Conservation (phyloP, 352 stramenopile species). For the Phytophthora vignae region DNA sequence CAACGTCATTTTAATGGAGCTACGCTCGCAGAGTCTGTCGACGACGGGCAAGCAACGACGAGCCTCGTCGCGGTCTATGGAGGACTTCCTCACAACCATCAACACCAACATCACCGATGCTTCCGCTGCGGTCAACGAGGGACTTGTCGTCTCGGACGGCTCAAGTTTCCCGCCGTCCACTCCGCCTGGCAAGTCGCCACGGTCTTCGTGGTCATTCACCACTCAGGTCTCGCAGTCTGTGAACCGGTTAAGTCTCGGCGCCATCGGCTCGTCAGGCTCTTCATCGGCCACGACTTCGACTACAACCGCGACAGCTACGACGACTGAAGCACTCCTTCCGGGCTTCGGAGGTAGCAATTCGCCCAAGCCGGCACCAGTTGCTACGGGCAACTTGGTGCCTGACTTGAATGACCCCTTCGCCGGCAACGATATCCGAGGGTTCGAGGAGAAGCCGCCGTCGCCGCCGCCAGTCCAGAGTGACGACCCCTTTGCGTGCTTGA, state of each 20-base stretch:
- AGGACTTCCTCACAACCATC: conserved; percentile 71
- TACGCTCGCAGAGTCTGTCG: conserved; percentile 66
- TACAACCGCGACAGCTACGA: conserved; percentile 15
- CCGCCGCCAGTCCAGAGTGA: conserved; percentile 49
- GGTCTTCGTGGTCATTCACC: conserved; percentile 48
- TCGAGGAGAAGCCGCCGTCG: conserved; percentile 49
- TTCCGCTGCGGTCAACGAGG: conserved; percentile 36
- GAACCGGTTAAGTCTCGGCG: conserved; percentile 39
- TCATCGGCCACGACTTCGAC: conserved; percentile 16
- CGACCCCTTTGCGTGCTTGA: conserved; percentile 73
- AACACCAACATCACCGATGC: conserved; percentile 59
- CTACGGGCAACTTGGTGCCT: conserved; percentile 28
- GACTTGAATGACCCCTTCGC: conserved; percentile 64
- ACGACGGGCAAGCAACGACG: conserved; percentile 49
- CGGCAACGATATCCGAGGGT: conserved; percentile 67
- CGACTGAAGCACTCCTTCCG: conserved; percentile 25
- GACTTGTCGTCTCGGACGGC: conserved; percentile 35
- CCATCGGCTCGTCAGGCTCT: conserved; percentile 33
- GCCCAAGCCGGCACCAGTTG: conserved; percentile 9
- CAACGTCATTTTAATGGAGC: conserved; percentile 59
- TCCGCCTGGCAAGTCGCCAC: conserved; percentile 43
- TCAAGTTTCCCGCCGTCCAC: conserved; percentile 45
- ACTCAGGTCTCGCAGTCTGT: conserved; percentile 34
- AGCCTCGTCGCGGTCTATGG: conserved; percentile 68
- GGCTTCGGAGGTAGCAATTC: conserved; percentile 21